Base-by-base conservation (phyloP, 2,329 filamentous ascomycete species). In the Colletotrichum brevisporum region DNA sequence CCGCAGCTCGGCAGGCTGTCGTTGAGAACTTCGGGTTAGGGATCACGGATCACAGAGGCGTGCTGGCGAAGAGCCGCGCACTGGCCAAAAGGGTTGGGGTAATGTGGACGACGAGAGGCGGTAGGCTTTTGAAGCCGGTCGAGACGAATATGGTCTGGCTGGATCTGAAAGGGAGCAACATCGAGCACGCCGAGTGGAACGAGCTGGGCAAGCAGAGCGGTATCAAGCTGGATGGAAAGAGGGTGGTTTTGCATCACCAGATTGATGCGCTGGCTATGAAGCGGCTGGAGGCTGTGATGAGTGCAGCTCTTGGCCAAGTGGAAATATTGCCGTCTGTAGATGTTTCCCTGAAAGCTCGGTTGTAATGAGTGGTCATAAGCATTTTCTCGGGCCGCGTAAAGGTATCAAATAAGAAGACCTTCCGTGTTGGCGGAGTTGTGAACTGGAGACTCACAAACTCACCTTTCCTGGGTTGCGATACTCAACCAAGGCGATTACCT, bases 111-210 rank as follows among this genome's bases (percentile, higher is more conserved):
- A 81, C 80, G 24, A 82, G 89, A 39, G 92, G 92, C 16, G 92
- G 92, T 1, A 87, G 86, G 78, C 79, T 92, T 67, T 78, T 83
- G n/a, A 83, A 88, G 67, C 88, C 90, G 0, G 87, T 91, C 5
- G 89, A 94, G 77, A 94, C 92, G 24, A 94, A 94, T 77, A 94
- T 94, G 91, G 87, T 92, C 18, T 94, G 91, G 92, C 74, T 94
- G 16, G 56, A 69, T n/a, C 62, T 69, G 21, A 51, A 43, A 43
- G 26, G 55, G 9, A 52, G 51, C 21, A 21, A 51, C 2, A 16
- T 67, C 6, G 45, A 52, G 12, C 6, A 12, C 5, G 12, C 13
- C 6, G 55, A 66, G 36, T 69, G 67, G 63, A 67, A 69, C 4
- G 51, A 24, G 27, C 39, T 47, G 27, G 67, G 67, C 3, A 61